Evolutionary conservation across 106 monocot genomes (phyloP).

Genomic region (Allium sativum): DNA sequence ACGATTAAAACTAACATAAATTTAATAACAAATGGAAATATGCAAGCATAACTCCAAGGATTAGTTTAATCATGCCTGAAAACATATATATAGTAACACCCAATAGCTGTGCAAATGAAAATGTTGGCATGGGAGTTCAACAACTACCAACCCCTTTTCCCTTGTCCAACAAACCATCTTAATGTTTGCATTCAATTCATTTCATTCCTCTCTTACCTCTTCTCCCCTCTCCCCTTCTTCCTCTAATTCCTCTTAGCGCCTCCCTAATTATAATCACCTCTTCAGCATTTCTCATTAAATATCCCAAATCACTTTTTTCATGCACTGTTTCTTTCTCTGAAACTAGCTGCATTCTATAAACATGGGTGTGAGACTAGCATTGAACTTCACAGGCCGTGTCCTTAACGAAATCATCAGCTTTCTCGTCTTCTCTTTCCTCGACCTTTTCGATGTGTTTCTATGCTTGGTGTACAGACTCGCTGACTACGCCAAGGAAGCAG

Average conservation of each 20-base stretch:
- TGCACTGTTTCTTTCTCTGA: too few relatives aligned
- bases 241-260: not conserved
- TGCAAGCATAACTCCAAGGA: too few relatives aligned
- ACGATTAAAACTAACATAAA: too few relatives aligned
- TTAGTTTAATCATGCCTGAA: too few relatives aligned
- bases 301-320: not conserved
- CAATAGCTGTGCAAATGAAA: not conserved
- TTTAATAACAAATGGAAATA: too few relatives aligned
- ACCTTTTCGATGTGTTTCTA: conserved; percentile 15
- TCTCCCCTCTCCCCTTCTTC: not conserved
- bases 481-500: conserved; percentile 13
- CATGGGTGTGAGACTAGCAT: not conserved
- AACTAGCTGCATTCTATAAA: not conserved
- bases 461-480: conserved; percentile 20
- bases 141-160: conserved; percentile 61
- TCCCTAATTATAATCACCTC: not conserved
- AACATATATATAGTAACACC: too few relatives aligned
- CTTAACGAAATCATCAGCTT: conserved; percentile 62
- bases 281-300: not conserved
- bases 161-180: conserved; percentile 42
- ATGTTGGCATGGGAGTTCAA: conserved; percentile 30
- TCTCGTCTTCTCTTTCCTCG: conserved; percentile 25
- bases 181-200: conserved; percentile 43
- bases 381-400: conserved; percentile 20
- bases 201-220: conserved; percentile 12